A percentile compares a stretch with the other conserved stretches of the same genome.
Evolutionary conservation across 1,139 yeast species (phyloP).

Genomic region (Yarrowia galli): DNA sequence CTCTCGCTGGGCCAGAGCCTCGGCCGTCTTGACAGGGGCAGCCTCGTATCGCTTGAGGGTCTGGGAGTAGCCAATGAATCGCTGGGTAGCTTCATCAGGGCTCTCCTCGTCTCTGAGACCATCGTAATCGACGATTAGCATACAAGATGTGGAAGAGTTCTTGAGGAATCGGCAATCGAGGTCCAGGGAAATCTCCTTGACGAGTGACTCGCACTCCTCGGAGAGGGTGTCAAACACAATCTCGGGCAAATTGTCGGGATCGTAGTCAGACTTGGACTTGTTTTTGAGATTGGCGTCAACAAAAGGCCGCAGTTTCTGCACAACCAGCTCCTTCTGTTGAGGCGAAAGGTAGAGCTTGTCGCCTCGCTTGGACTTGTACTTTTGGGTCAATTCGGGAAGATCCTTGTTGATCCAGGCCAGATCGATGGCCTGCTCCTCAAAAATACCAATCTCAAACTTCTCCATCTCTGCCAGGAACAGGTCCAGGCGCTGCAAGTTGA

Average conservation of each 20-base stretch:
- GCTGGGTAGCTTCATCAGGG: slow-evolving; percentile 53
- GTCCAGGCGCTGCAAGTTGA: slow-evolving; percentile 74
- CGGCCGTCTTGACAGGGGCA: slow-evolving; percentile 70
- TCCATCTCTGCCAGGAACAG: slow-evolving; percentile 85
- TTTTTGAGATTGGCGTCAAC: slow-evolving; percentile 38
- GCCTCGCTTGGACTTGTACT: slow-evolving; percentile 55
- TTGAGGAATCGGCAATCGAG: slow-evolving; percentile 43
- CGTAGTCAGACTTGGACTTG: slow-evolving; percentile 37
- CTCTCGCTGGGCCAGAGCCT: slow-evolving; percentile 67
- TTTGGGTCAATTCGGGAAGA: slow-evolving; percentile 76
- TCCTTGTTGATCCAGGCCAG: slow-evolving; percentile 91
- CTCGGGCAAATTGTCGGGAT: slow-evolving; percentile 40
- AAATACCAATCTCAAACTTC: slow-evolving; percentile 64
- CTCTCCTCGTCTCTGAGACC: slow-evolving; percentile 70
- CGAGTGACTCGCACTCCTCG: slow-evolving; percentile 46
- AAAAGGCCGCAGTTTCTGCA: slow-evolving; percentile 45
- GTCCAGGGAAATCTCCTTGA: slow-evolving; percentile 45
- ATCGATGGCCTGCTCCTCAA: slow-evolving; percentile 74
- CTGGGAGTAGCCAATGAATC: slow-evolving; percentile 46
- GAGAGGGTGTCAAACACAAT: slow-evolving; percentile 40
- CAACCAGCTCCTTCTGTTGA: slow-evolving; percentile 62
- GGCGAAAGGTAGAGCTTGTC: slow-evolving; percentile 64
- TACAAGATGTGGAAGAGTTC: slow-evolving; percentile 41
- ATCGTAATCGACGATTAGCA: slow-evolving; percentile 64
- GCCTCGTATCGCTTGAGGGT: slow-evolving; percentile 67